A percentile compares a stretch with the other conserved stretches of the same genome.
These are phyloP conservation scores for Ophiostoma triangulosporum DNA, from an alignment of 2,329 filamentous ascomycete species.

Conservation along the genomic window DNA sequence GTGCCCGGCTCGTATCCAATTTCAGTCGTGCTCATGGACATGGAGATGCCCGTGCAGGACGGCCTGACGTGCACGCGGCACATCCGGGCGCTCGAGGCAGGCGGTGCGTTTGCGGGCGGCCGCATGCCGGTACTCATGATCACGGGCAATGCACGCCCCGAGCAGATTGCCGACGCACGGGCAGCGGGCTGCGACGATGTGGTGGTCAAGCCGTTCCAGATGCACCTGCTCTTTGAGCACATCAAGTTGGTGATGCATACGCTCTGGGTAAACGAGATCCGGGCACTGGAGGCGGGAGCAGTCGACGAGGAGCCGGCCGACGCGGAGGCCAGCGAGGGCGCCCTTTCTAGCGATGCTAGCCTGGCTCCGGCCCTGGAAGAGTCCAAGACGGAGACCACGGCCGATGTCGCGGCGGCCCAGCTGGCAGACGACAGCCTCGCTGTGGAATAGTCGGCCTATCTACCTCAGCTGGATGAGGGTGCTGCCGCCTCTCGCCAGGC, in stretches of 20 bases:
- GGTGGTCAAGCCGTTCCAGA: conserved; percentile 58
- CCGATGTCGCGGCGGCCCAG: background rate
- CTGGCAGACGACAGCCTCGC: background rate
- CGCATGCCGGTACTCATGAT: conserved; percentile 51
- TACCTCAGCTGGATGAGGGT: conserved; percentile 4
- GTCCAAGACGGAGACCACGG: background rate
- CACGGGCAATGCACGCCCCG: conserved; percentile 52
- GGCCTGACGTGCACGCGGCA: conserved; percentile 51
- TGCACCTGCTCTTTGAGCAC: conserved; percentile 46
- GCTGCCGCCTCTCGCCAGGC: background rate
- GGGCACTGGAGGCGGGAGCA: background rate
- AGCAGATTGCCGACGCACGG: conserved; percentile 41
- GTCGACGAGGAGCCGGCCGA: background rate
- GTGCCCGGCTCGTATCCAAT: conserved; percentile 25
- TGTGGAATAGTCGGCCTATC: background rate
- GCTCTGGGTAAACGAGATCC: conserved; percentile 9
- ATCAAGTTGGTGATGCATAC: conserved; percentile 35
- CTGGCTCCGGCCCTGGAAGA: background rate
- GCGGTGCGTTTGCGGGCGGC: conserved; percentile 36
- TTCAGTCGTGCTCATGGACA: conserved; percentile 59
- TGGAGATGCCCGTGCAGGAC: conserved; percentile 65
- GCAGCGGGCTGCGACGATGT: conserved; percentile 47
- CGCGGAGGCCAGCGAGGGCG: too few species aligned
- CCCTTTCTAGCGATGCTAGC: too few species aligned
- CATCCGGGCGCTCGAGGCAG: conserved; percentile 48